phyloP scores from a whole-genome alignment of 2,329 filamentous ascomycete species.

The Pseudogymnoascus sp. region DNA sequence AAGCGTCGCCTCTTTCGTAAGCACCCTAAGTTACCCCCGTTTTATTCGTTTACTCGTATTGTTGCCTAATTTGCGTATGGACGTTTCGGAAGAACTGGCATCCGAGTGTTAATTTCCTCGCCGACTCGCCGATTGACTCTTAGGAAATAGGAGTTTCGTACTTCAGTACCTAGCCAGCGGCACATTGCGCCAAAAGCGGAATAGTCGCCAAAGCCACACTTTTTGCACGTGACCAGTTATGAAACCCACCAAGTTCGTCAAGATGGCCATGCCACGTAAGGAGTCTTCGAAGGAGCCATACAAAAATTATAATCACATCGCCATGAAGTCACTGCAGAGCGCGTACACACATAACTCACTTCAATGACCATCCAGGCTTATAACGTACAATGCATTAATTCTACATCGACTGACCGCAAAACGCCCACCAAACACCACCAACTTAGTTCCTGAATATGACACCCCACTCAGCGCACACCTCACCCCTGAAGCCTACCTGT shows the following conservation, averaged over 20 bases:
- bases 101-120: neutral
- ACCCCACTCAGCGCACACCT: neutral
- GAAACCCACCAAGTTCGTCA: neutral
- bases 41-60: neutral
- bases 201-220: neutral
- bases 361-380: neutral
- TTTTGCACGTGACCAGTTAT: neutral
- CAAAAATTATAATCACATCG: neutral
- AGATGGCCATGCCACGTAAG: neutral
- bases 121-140: neutral
- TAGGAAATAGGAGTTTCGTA: neutral
- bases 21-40: neutral
- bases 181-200: neutral
- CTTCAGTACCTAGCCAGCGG: neutral
- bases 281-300: neutral
- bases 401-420: slow-evolving; percentile 8
- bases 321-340: neutral
- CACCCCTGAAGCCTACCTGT: slow-evolving; percentile 2
- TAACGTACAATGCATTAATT: slow-evolving; percentile 8
- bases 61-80: neutral
- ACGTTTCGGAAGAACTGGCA: neutral
- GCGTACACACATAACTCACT: neutral
- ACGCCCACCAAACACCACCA: slow-evolving; percentile 8
- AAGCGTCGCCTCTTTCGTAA: neutral
- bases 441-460: slow-evolving; percentile 7